phyloP scores from a whole-genome alignment of 805 yeast species.

The Wickerhamomyces canadensis region DNA sequence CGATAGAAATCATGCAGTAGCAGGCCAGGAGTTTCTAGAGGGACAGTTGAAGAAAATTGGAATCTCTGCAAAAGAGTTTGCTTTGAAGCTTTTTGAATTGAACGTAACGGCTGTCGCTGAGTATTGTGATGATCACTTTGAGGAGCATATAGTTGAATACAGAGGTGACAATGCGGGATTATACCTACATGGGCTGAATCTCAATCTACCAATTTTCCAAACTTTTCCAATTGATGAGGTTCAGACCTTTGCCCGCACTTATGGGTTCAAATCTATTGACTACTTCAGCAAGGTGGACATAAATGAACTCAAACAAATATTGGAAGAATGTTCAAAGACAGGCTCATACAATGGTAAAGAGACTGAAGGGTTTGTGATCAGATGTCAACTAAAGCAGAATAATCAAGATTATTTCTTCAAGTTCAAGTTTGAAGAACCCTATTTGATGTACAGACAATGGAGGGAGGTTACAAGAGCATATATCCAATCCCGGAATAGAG shows the following conservation, averaged over 20 bases:
- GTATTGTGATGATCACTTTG: conserved; percentile 86
- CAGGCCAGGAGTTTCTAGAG: conserved; percentile 57
- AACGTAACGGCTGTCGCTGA: conserved; percentile 87
- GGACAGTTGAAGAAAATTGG: conserved; percentile 42
- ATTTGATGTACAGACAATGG: conserved; percentile 82
- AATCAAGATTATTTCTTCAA: conserved; percentile 66
- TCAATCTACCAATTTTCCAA: conserved; percentile 53
- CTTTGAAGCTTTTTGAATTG: conserved; percentile 39
- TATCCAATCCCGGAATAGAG: conserved; percentile 27
- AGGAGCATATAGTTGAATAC: conserved; percentile 87
- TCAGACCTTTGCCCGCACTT: conserved; percentile 48
- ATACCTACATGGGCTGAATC: conserved; percentile 84
- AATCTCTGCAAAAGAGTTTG: conserved; percentile 45
- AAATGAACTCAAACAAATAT: conserved; percentile 39
- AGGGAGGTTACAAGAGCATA: conserved; percentile 75
- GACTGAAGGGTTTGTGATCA: conserved; percentile 89
- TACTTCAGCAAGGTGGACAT: conserved; percentile 36
- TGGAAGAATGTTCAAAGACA: conserved; percentile 51
- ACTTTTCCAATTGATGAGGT: conserved; percentile 65
- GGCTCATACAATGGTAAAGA: conserved; percentile 72
- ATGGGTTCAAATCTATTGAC: conserved; percentile 66
- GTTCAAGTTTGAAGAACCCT: conserved; percentile 93
- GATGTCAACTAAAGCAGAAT: conserved; percentile 40
- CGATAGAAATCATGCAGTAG: conserved; percentile 64
- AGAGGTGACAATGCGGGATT: conserved; percentile 64